phyloP scores from a whole-genome alignment of 345 rosid species.

The Camelina laxa region DNA sequence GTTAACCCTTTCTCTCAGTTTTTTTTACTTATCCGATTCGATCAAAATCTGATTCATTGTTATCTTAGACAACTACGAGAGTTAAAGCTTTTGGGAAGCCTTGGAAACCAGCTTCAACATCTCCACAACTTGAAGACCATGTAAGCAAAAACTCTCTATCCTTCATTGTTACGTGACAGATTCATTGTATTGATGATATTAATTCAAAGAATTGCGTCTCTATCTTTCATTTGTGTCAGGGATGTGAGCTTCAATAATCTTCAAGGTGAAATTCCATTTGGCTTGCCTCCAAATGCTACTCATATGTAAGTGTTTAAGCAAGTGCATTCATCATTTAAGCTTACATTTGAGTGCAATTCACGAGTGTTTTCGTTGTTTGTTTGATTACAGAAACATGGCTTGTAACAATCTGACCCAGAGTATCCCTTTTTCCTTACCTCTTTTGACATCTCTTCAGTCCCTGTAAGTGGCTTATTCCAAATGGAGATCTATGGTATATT shows the following conservation, averaged over 20 bases:
- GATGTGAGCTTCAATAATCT: slow-evolving; percentile 78
- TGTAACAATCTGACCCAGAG: slow-evolving; percentile 65
- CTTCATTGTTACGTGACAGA: slow-evolving; percentile 10
- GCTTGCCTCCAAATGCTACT: slow-evolving; percentile 78
- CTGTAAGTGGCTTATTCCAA: slow-evolving; percentile 57
- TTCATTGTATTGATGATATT: slow-evolving; percentile 2
- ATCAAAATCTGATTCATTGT: slow-evolving; percentile 18
- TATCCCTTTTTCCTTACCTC: slow-evolving; percentile 72
- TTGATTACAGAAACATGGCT: slow-evolving; percentile 70
- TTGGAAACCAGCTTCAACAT: slow-evolving; percentile 70
- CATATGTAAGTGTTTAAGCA: slow-evolving; percentile 62
- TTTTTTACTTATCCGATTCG: background rate
- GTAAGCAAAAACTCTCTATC: slow-evolving; percentile 51
- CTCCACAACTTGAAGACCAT: slow-evolving; percentile 70
- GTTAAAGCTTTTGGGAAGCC: slow-evolving; percentile 66
- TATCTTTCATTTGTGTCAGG: slow-evolving; percentile 45
- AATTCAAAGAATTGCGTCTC: background rate
- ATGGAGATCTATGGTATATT: background rate
- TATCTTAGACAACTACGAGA: slow-evolving; percentile 59
- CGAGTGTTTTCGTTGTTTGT: slow-evolving; percentile 17
- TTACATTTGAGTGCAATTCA: background rate
- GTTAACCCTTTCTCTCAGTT: slow-evolving; percentile 19
- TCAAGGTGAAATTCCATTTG: slow-evolving; percentile 72
- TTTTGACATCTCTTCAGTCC: slow-evolving; percentile 59
- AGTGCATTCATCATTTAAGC: slow-evolving; percentile 11